Percentiles rank a stretch among this genome's conserved stretches.
These are phyloP conservation scores for Wilcoxina mikolae DNA, from an alignment of 495 filamentous ascomycete genomes.

Conservation along the genomic window DNA sequence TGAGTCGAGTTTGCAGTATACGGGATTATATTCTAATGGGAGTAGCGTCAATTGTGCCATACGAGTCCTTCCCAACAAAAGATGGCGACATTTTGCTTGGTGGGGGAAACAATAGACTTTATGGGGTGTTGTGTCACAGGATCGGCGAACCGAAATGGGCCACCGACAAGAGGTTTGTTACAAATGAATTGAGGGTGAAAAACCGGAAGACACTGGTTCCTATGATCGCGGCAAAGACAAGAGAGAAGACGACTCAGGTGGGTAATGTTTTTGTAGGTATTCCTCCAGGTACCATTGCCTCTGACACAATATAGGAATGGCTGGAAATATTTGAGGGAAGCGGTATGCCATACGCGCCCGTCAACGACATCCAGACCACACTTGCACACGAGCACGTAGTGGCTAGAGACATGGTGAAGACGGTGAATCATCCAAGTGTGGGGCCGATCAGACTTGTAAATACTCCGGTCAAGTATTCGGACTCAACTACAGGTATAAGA, in stretches of 20 bases:
- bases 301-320: slow-evolving; percentile 49
- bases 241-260: slow-evolving; percentile 53
- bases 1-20: slow-evolving; percentile 33
- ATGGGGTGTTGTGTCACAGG: slow-evolving; percentile 67
- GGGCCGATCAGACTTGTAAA: slow-evolving; percentile 81
- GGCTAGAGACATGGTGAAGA: slow-evolving; percentile 75
- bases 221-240: slow-evolving; percentile 59
- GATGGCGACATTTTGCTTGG: slow-evolving; percentile 88
- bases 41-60: slow-evolving; percentile 85
- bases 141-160: slow-evolving; percentile 70
- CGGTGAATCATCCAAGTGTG: slow-evolving; percentile 67
- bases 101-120: slow-evolving; percentile 85
- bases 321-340: slow-evolving; percentile 71
- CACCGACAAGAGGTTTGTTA: slow-evolving; percentile 54
- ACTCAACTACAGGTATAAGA: slow-evolving; percentile 60
- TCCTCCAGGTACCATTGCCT: background rate
- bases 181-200: slow-evolving; percentile 69
- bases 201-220: slow-evolving; percentile 61
- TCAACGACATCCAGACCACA: slow-evolving; percentile 79
- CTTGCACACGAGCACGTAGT: slow-evolving; percentile 73
- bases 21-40: background rate
- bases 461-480: slow-evolving; percentile 90
- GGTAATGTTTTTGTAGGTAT: background rate
- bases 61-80: slow-evolving; percentile 77
- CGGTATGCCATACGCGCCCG: slow-evolving; percentile 87